These are phyloP conservation scores for Suillus ampliporus DNA, from an alignment of 768 basidiomycete species.

Conservation along the genomic window DNA sequence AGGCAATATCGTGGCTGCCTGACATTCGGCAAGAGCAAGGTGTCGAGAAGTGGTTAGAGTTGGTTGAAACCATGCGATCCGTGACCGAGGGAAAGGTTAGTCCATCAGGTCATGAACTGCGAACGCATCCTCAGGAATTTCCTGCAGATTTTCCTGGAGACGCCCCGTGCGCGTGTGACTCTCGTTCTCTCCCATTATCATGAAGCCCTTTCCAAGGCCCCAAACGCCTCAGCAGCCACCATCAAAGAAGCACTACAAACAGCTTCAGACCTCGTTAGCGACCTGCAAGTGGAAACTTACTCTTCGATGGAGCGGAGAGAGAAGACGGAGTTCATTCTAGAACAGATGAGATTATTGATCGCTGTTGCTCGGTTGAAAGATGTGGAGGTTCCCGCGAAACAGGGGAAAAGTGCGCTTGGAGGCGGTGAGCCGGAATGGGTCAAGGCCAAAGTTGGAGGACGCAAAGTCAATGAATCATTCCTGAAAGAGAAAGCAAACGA, in stretches of 20 bases:
- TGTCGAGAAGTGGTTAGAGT: conserved; percentile 78
- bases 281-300: conserved; percentile 98
- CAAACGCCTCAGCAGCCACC: conserved; percentile 44
- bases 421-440: conserved; percentile 92
- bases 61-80: conserved; percentile 86
- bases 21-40: conserved; percentile 74
- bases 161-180: conserved; percentile 93
- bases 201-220: conserved; percentile 63
- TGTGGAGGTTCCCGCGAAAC: conserved; percentile 59
- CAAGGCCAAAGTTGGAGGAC: conserved; percentile 87
- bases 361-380: conserved; percentile 81
- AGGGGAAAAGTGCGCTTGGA: conserved; percentile 58
- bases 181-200: conserved; percentile 85
- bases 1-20: conserved; percentile 80
- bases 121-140: conserved; percentile 1
- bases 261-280: conserved; percentile 90
- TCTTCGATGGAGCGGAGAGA: conserved; percentile 98
- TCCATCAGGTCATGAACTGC: conserved; percentile 11
- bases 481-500: conserved; percentile 89
- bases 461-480: conserved; percentile 94
- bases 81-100: conserved; percentile 97
- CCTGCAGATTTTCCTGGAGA: conserved; percentile 91
- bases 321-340: conserved; percentile 97
- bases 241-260: conserved; percentile 76
- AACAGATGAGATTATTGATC: conserved; percentile 93